Conservation (phyloP, 202 grass and related monocot genomes). For the Zizania palustris region DNA sequence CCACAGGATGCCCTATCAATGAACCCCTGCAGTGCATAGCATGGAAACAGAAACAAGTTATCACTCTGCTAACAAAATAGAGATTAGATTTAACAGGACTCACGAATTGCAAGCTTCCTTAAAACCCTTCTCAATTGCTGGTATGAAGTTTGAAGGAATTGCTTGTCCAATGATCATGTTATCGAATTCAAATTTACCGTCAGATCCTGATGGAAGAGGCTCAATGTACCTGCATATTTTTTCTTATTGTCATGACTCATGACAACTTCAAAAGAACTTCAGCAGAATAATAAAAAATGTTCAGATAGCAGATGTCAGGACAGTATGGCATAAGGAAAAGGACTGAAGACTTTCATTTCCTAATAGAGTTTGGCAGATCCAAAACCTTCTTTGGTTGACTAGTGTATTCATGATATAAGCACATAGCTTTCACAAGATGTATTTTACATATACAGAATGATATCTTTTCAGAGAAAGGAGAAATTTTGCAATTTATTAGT, state of each 20-base stretch:
- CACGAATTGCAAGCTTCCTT: constrained; percentile 96
- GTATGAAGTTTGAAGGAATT: constrained; percentile 90
- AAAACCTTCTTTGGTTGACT: background rate
- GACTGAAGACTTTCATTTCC: background rate
- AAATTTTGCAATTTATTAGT: background rate
- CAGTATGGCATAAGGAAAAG: background rate
- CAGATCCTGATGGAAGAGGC: constrained; percentile 72
- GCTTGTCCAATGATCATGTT: constrained; percentile 94
- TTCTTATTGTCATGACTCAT: constrained; percentile 34
- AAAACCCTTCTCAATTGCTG: constrained; percentile 96
- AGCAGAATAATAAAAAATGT: constrained; percentile 34
- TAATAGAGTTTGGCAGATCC: constrained; percentile 4
- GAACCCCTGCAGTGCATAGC: constrained; percentile 63
- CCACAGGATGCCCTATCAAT: constrained; percentile 91
- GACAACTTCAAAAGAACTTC: constrained; percentile 16
- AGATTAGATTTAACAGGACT: constrained; percentile 39
- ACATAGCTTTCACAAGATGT: constrained; percentile 11
- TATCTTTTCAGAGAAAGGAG: background rate
- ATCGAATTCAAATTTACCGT: constrained; percentile 91
- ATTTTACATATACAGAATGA: constrained; percentile 2
- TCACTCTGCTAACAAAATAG: constrained; percentile 12
- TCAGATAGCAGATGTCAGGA: constrained; percentile 7
- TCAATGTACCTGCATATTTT: constrained; percentile 77
- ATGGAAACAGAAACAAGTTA: constrained; percentile 43
- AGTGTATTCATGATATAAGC: background rate